Evolutionary conservation across 2,329 filamentous ascomycete species (phyloP), one percentile per base, ranked within the genome.

Genomic region (Mycogone perniciosa): DNA sequence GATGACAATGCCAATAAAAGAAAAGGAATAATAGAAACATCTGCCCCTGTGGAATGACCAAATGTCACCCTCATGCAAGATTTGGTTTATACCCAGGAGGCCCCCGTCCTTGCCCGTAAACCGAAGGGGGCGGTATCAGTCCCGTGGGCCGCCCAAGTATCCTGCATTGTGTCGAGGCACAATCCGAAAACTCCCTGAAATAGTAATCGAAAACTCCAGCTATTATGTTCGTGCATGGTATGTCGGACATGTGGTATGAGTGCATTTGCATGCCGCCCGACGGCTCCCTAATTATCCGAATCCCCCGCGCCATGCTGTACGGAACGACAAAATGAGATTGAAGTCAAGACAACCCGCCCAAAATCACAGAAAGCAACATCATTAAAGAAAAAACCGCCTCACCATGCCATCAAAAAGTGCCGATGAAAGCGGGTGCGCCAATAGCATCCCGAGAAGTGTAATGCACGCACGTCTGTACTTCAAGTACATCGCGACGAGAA

Each of bases 251-350:
- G 5, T 13, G 30, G 29, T 44, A 13, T 31, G 31, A 31, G 31
- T 44, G 42, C 20, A 34, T 31, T 44, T 33, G 42, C 31, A 31
- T n/a, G 30, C 11, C 29, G 42, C 42, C 42, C 27, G 27, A 44
- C 7, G 27, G 27, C n/a, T 34, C 30, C 27, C 27, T 20, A n/a
- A 44, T 13, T n/a, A 44, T 34, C 42, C 30, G 29, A 44, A 44
- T 30, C 42, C 30, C 42, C 42, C 42, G 42, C 42, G 42, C 42
- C 42, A 44, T 44, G 42, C 42, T 31, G 42, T 44, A 33, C 20
- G 42, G 42, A 44, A 44, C 11, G 30, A 44, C 30, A 31, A 42
- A 26, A 34, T 31, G 27, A n/a, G 30, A 31, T 44, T 30, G 9
- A 44, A 31, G 26, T 13, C 27, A 31, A 44, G 11, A 31, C 8